Evolutionary conservation across 805 yeast species (phyloP).

Genomic region (Candida khao-thaluensis): DNA sequence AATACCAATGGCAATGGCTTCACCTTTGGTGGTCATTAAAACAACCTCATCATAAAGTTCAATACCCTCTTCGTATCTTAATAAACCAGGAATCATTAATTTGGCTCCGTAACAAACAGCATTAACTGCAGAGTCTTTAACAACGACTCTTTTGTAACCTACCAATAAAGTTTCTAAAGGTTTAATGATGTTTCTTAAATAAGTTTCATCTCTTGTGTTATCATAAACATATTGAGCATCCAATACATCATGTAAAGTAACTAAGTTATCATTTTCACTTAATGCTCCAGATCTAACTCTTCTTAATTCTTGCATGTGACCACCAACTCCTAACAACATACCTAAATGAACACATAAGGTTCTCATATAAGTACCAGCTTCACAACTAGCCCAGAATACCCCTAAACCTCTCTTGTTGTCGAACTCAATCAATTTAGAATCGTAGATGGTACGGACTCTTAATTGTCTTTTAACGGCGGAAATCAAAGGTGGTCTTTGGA

Average conservation of each 20-base stretch:
- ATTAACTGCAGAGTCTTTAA: conserved; percentile 90
- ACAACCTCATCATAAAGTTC: conserved; percentile 98
- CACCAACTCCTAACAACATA: conserved; percentile 97
- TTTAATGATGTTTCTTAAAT: conserved; percentile 88
- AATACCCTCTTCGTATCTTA: conserved; percentile 96
- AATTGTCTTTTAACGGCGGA: conserved; percentile 99
- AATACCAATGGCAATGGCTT: conserved; percentile 96
- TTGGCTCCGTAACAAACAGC: conserved; percentile 99
- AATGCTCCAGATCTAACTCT: conserved; percentile 98
- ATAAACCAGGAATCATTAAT: conserved; percentile 96
- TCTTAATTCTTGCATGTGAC: conserved; percentile 99
- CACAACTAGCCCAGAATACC: conserved; percentile 99
- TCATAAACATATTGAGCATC: conserved; percentile 99
- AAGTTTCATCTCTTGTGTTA: conserved; percentile 94
- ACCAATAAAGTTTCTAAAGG: conserved; percentile 92
- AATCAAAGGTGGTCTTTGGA: conserved; percentile 98
- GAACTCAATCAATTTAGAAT: conserved; percentile 91
- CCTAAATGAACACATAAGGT: conserved; percentile 98
- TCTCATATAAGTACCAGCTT: conserved; percentile 99
- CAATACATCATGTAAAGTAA: conserved; percentile 93
- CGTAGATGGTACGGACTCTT: conserved; percentile 97
- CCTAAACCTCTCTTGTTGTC: conserved; percentile 96
- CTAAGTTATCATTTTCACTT: conserved; percentile 85
- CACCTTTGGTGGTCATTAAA: conserved; percentile 97
- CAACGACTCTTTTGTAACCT: conserved; percentile 96